Evolutionary conservation across 2,329 filamentous ascomycete genomes (phyloP).

Genomic region (Parafenestella ontariensis): DNA sequence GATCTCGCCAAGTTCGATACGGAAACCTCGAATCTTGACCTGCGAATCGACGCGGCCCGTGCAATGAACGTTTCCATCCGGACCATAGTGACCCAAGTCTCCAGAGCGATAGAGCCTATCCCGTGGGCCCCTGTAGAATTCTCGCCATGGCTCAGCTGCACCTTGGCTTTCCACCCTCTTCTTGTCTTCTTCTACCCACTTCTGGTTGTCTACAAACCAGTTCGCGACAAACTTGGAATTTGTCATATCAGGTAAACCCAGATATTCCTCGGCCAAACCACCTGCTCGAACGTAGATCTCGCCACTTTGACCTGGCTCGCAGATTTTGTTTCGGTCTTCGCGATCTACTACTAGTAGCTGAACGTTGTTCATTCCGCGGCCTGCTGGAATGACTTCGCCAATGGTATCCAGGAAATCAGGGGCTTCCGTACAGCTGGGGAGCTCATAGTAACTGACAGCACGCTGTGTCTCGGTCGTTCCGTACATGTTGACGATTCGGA

Average conservation of each 20-base stretch:
- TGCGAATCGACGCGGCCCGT: slow-evolving; percentile 85
- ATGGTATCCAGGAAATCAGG: slow-evolving; percentile 69
- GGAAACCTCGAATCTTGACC: slow-evolving; percentile 95
- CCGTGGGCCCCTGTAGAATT: slow-evolving; percentile 79
- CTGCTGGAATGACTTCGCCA: slow-evolving; percentile 81
- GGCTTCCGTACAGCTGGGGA: slow-evolving; percentile 70
- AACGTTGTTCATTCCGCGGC: slow-evolving; percentile 85
- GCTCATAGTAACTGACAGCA: slow-evolving; percentile 82
- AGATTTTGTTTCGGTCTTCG: slow-evolving; percentile 70
- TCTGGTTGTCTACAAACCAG: slow-evolving; percentile 81
- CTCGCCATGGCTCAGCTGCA: slow-evolving; percentile 74
- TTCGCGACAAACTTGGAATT: slow-evolving; percentile 78
- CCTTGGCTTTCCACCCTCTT: slow-evolving; percentile 56
- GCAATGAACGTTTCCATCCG: slow-evolving; percentile 75
- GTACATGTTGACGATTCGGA: slow-evolving; percentile 83
- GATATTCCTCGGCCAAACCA: slow-evolving; percentile 83
- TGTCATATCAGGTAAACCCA: slow-evolving; percentile 68
- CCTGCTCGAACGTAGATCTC: slow-evolving; percentile 84
- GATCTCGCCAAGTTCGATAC: slow-evolving; percentile 94
- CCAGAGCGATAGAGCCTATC: slow-evolving; percentile 89
- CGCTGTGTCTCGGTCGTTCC: slow-evolving; percentile 86
- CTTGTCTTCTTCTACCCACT: slow-evolving; percentile 72
- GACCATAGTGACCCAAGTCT: slow-evolving; percentile 79
- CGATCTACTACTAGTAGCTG: slow-evolving; percentile 85
- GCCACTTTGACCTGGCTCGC: slow-evolving; percentile 80